Base-by-base conservation (phyloP, 257 asterid genomes). In the Sherardia arvensis region DNA sequence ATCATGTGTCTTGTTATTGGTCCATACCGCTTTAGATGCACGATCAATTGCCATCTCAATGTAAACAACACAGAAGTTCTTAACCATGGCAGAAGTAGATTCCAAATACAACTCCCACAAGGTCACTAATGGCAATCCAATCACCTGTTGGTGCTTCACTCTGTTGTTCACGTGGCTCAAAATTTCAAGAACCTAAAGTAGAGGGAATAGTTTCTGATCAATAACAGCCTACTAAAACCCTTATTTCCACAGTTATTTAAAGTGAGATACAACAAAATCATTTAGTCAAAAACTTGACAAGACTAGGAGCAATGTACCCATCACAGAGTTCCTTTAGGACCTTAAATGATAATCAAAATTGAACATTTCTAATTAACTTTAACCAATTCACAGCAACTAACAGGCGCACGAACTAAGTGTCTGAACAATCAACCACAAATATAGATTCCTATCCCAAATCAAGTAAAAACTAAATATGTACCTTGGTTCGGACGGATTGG, bases 31-130 rank as follows among this genome's bases (percentile, higher is more conserved):
- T 73, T 76, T 78, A 53, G 67, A 68, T 34, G 80, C 85, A 57
- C 97, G 99, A 58, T 92, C 99, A 68, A 81, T 73, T 67, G 96
- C 91, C 96, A 89, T 92, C 80, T 92, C 99, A 75, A 92, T 73
- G 38, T 92, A 92, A 53, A 92, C 83, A 62, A 90, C 77, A 81
- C 96, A 92, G 67, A 92, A 92, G 80, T 87, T 92, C 80, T 90
- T 78, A 59, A 87, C 92, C 91, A 92, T 89, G 68, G 85, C 83
- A 65, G 85, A 76, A 80, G 79, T 72, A 69, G 90, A 81, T 66
- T 89, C 96, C 78, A 69, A 62, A 73, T 89, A 90, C 73, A 89
- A 72, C 48, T 81, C 82, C 99, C 99, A 92, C 59, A 92, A 78
- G 51, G 84, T 95, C 47, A 76, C 58, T 51, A 89, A 67, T 30